Base-by-base conservation (phyloP, 129 eudicot genomes). In the Pittosporum tobira region DNA sequence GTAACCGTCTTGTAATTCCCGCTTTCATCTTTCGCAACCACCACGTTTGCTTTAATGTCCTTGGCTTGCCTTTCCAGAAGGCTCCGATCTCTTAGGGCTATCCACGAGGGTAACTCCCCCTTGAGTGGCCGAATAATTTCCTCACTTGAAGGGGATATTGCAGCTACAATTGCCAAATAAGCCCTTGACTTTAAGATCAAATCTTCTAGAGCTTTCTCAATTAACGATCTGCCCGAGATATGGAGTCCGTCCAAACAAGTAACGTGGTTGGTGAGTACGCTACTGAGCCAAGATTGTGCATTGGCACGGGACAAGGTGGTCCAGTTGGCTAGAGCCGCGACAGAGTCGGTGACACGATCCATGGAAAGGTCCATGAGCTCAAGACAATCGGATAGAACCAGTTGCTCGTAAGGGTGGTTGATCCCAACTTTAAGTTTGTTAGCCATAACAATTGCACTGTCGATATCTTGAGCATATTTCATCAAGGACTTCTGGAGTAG, bases 211-310 rank as follows among this genome's bases (percentile, higher is more conserved):
- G 20, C 36, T 1, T 23, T 7, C n/a, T 28, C 59, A 18, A 53
- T 1, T 9, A 65, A 29, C 3, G 54, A 18, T 20, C 45, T 16
- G n/a, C 22, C 67, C 0, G 45, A 15, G 26, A 22, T 24, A 19
- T 57, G 47, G 45, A 77, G 71, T 51, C 66, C 77, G 29, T 83
- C 90, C 46, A 75, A 56, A 46, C 90, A 83, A 14, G 85, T 79
- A 48, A 55, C 71, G 18, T 73, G 77, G 63, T 83, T 79, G 23
- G 90, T 83, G 46, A 83, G 75, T 21, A 75, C 80, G 8, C 59
- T 64, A 57, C 80, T 75, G 1, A 75, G 75, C 76, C 80, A 75
- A 2, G 75, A 21, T 7, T 60, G 71, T 1, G 67, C 72, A 15
- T 70, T 42, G 14, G 69, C 27, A 31, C 16, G 62, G n/a, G 63